These are phyloP conservation scores for Maudiozyma turicensis DNA, from an alignment of 805 yeast genomes.

Conservation along the genomic window DNA sequence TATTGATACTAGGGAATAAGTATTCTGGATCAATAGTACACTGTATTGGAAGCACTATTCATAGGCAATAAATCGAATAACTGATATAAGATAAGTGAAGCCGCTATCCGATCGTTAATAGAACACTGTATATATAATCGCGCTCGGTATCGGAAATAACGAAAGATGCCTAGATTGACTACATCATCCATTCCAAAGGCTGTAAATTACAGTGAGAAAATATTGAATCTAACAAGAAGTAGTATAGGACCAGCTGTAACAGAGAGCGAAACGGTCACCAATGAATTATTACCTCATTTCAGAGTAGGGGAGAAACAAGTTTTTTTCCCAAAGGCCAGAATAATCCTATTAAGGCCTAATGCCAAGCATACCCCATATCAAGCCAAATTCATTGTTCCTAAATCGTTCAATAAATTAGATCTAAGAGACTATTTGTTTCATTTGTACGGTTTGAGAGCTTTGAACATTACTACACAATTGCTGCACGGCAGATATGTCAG, in stretches of 20 bases:
- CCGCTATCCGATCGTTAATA: neutral
- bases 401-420: conserved; percentile 86
- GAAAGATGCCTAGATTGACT: conserved; percentile 1
- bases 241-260: conserved; percentile 29
- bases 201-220: conserved; percentile 14
- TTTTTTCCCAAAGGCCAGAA: conserved; percentile 78
- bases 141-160: neutral
- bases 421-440: conserved; percentile 88
- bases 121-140: too few relatives aligned
- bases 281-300: conserved; percentile 51
- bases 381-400: conserved; percentile 92
- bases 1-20: too few relatives aligned
- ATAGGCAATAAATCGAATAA: too few relatives aligned
- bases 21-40: too few relatives aligned
- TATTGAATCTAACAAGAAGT: conserved; percentile 33
- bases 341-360: conserved; percentile 75
- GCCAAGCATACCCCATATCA: conserved; percentile 97
- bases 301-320: conserved; percentile 64
- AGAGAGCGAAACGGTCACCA: neutral
- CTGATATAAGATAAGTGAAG: neutral
- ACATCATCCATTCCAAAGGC: neutral
- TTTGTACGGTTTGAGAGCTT: conserved; percentile 81
- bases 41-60: too few relatives aligned
- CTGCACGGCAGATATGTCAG: conserved; percentile 62
- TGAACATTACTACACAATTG: conserved; percentile 79